A percentile compares a stretch with the other conserved stretches of the same genome.
Evolutionary conservation across 805 yeast genomes (phyloP).

Genomic region (Sporopachydermia quercuum): DNA sequence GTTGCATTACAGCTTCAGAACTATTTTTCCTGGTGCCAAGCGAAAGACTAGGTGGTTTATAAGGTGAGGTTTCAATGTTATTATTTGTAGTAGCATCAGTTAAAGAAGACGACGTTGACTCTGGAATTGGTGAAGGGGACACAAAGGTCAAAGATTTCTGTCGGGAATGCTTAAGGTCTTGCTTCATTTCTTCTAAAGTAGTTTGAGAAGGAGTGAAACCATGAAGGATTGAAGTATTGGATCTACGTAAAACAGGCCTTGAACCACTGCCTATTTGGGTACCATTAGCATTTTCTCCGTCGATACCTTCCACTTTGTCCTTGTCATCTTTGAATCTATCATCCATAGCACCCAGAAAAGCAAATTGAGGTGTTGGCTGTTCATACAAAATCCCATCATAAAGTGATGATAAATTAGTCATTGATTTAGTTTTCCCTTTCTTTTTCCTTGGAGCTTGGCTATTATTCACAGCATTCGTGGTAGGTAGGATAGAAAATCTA

Average conservation of each 20-base stretch:
- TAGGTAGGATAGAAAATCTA: background rate
- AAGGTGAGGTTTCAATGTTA: no score
- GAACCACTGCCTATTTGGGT: background rate
- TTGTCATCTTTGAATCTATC: background rate
- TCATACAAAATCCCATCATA: background rate
- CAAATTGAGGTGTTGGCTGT: background rate
- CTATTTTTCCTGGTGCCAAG: background rate
- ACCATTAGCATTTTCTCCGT: background rate
- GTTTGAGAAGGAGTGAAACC: background rate
- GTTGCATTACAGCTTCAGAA: no score
- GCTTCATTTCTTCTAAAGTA: background rate
- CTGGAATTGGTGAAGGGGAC: background rate
- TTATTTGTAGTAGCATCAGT: background rate
- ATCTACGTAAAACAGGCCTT: background rate
- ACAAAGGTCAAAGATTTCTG: background rate
- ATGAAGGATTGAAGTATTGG: background rate
- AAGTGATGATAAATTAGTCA: background rate
- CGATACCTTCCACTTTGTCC: background rate
- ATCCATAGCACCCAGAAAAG: conserved; percentile 1
- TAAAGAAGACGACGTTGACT: background rate
- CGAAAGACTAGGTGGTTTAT: background rate
- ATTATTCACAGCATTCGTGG: background rate
- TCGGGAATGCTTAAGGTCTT: background rate
- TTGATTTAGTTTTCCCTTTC: background rate
- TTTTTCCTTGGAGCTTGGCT: background rate